Base-by-base conservation (phyloP, 1,284 basidiomycete species). In the Leccinum huronense region DNA sequence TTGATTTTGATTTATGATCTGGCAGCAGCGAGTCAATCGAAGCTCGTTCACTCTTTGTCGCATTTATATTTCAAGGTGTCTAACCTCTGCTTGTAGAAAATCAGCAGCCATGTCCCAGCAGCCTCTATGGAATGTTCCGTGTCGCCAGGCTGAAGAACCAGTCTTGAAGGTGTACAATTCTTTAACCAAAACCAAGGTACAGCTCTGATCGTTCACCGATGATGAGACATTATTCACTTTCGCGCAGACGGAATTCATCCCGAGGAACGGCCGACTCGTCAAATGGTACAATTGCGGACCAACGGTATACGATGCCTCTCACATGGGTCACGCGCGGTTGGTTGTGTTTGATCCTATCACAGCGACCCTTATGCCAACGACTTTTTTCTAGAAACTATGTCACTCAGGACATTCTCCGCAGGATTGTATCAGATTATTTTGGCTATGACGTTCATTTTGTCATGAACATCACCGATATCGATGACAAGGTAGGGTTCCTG, bases 271-370 rank as follows among this genome's bases (percentile, higher is more conserved):
- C 0, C 86, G 87, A n/a, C 88, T 88, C 71, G 90, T 99, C 19
- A 97, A 97, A 73, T 99, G 97, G 97, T 98, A 98, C 78, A 98
- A 97, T 76, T 98, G 96, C 74, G 96, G 97, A 7, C 97, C 97
- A n/a, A 99, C 97, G 1, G 97, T 99, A 7, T 99, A 99, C 76
- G 97, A 99, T 83, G 88, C 95, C 13, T 93, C 94, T 56, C 97
- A 99, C 77, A 97, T 99, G 94, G 97, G 97, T 4, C 97, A 99
- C 81, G 97, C 97, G 7, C 88, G 95, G 95, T 96, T 69, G 68
- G 83, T 60, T 27, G 31, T 64, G 59, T 60, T 56, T 57, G 63
- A 60, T 53, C 48, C 59, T 61, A 63, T 63, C 59, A 66, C 58
- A 54, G 62, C 57, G 58, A 65, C 54, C 51, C 5, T 11, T 61